Percentiles rank a stretch among this genome's conserved stretches.
phyloP scores from a whole-genome alignment of 768 basidiomycete genomes.

The Termitomyces sp. region DNA sequence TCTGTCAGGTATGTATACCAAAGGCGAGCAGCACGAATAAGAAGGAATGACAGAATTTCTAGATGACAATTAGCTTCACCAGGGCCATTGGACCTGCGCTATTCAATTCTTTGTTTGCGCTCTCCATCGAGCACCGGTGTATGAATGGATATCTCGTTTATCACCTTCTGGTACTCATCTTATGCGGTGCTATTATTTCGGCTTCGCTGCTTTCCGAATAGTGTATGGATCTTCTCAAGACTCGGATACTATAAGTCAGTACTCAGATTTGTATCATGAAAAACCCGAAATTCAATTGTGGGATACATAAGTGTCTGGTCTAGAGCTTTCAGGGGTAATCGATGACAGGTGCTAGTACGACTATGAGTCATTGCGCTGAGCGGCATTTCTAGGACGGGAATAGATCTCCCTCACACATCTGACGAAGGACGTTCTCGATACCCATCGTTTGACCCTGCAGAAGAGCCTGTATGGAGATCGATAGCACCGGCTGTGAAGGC shows the following conservation, averaged over 20 bases:
- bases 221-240: background rate
- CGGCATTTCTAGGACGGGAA: background rate
- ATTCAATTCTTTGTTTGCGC: constrained; percentile 56
- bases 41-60: background rate
- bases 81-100: constrained; percentile 48
- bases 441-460: too few relatives aligned
- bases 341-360: background rate
- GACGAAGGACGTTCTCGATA: background rate
- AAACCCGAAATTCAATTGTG: background rate
- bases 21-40: background rate
- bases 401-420: background rate
- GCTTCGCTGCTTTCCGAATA: constrained; percentile 19
- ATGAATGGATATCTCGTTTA: constrained; percentile 52
- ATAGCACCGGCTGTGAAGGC: too few relatives aligned
- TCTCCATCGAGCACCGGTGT: constrained; percentile 44
- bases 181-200: constrained; percentile 20
- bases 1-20: constrained; percentile 7
- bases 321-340: background rate
- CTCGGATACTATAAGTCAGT: background rate
- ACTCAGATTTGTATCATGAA: too few relatives aligned
- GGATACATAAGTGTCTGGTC: background rate
- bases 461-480: too few relatives aligned
- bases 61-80: constrained; percentile 34
- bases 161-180: constrained; percentile 22
- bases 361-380: background rate